Base-by-base conservation (phyloP, 2,329 filamentous ascomycete genomes). In the Fusarium circinatum region DNA sequence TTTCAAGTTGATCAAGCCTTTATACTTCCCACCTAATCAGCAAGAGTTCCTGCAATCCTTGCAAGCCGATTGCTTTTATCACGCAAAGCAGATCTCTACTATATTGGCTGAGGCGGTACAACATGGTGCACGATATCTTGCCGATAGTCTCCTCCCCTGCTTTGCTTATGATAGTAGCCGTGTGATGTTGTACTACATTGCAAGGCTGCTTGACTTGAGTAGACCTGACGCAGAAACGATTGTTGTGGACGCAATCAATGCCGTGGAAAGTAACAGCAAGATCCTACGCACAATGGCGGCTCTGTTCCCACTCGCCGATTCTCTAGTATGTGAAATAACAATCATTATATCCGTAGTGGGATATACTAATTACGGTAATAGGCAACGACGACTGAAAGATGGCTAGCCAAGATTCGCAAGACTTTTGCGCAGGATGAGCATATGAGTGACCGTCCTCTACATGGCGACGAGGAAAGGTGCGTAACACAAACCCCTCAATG, bases 151-250 rank as follows among this genome's bases (percentile, higher is more conserved):
- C 75, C 79, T 86, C 36, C 85, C 85, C 3, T 85, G 84, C 22
- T 86, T 86, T 65, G 81, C 84, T 4, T 86, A 85, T 71, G 85
- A 86, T 61, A 86, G 84, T 70, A 85, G 83, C 55, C 81, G 85
- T 9, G 83, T 86, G 42, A 85, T 86, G 83, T 74, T 86, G 3
- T 86, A 86, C 73, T 86, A 86, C 63, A 80, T 85, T n/a, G 84
- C 83, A 8, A 81, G 84, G 22, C 74, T 86, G 12, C 78, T 85
- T 11, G 83, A 84, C 34, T 79, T 82, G 4, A 79, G 68, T 38
- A 75, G 81, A 20, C 72, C 79, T 2, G 82, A 83, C 63, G 82
- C 82, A 14, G 77, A 81, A 36, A 76, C 77, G 12, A 81, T 80
- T 60, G 80, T 84, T 62, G 77, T 77, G 22, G 82, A 83, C n/a